Evolutionary conservation across 495 filamentous ascomycete genomes (phyloP), one percentile per base, ranked within the genome.

Genomic region (Neurospora sp.): DNA sequence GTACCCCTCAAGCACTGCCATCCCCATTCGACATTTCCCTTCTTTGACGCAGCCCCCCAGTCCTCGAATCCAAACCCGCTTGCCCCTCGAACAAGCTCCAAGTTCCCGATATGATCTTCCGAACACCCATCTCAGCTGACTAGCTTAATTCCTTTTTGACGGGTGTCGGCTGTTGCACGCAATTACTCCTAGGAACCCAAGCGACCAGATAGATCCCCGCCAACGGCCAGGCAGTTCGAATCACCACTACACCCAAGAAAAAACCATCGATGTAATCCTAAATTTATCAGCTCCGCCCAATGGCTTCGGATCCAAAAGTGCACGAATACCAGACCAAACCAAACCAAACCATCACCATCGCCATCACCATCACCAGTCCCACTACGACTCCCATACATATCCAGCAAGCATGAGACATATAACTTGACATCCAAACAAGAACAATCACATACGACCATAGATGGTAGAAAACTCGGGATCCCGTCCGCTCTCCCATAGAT

Each of bases 401-500:
- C 8, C 46, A 22, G 4, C n/a, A 22, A 48, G 11, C n/a, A 4
- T 8, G 7, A 46, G 2, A 4, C 46, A 20, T 20, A 53, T 53
- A 53, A 53, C 0, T 4, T 0, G n/a, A 48, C 6, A 0, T 11
- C 1, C n/a, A 20, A n/a, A 20, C 8, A 20, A 0, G 0, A 70
- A 70, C 18, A 39, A 38, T 11, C 72, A 81, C 79, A 81, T 85
- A 83, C 82, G 82, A 82, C 81, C 82, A 83, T 77, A 85, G 72
- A 75, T 77, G 76, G 40, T 77, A 74, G 83, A 83, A 73, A 80
- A 80, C 76, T 81, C 81, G 84, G 83, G 80, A 83, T 83, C 83
- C 84, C 84, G 83, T 86, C 82, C 83, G 84, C 82, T 85, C 84
- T 83, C 81, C 82, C 83, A 79, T 83, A 80, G n/a, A n/a, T n/a